Evolutionary conservation across 2,329 filamentous ascomycete genomes (phyloP), one percentile per base, ranked within the genome.

Genomic region (Diaporthe velutina): DNA sequence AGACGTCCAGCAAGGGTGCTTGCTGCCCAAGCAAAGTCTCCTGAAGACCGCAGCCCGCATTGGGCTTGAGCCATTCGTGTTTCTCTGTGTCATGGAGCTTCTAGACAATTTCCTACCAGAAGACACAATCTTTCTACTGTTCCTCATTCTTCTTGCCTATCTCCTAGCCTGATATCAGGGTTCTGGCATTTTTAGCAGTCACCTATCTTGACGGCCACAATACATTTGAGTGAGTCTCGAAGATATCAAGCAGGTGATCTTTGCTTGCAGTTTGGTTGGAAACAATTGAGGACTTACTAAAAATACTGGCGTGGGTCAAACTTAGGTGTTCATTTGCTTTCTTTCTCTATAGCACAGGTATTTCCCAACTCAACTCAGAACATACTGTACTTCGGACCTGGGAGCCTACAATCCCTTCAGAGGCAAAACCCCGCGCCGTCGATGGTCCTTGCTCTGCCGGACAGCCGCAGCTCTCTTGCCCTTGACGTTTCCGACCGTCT

Each of bases 391-490:
- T 2, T 25, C 67, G 71, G 2, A 45, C 58, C 33, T 55, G 25
- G 54, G 45, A 17, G 40, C 40, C 17, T 66, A 58, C 13, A 52
- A 12, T 30, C 54, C 72, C 33, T 68, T 50, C 45, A 74, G 1
- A 25, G 74, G 72, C 45, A 71, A 15, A 5, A 19, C 73, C 68
- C 52, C 74, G 33, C 68, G 35, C 17, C 33, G 54, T 17, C 55
- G 72, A 40, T 70, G 42, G 5, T 28, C 60, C 61, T 52, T 68
- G 13, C 40, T 57, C 54, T 54, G 48, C 74, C 55, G 74, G 35
- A 74, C 8, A 12, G 54, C 68, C 4, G 55, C 68, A 3, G 54
- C 48, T 50, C 73, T 61, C 74, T 71, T 76, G 28, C 42, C 15
- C 54, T 64, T 72, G 42, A 30, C 48, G 28, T 15, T 42, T 33